A percentile compares a stretch with the other conserved stretches of the same genome.
Evolutionary conservation across 768 basidiomycete species (phyloP).

Genomic region (Auriscalpium orientale): DNA sequence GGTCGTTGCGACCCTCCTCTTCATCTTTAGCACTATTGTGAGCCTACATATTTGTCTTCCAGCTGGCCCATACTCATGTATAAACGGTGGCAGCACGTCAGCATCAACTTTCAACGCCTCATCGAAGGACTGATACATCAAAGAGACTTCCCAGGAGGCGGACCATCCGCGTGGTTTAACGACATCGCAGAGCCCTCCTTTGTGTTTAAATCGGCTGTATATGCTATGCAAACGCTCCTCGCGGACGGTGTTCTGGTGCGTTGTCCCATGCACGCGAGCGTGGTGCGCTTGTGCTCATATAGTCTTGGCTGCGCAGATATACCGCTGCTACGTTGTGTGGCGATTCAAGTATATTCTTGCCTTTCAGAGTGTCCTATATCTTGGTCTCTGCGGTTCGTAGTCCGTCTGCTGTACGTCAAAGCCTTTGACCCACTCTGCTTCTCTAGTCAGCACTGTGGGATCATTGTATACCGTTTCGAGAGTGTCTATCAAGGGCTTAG

Average conservation of each 20-base stretch:
- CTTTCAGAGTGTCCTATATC: not conserved
- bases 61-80: not conserved
- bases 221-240: not conserved
- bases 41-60: not conserved
- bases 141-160: not conserved
- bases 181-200: not conserved
- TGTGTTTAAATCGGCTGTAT: constrained; percentile 1
- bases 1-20: not conserved
- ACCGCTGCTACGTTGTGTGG: constrained; percentile 1
- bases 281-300: not conserved
- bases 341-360: not conserved
- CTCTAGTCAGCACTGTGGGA: no score
- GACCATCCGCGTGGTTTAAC: not conserved
- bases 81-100: not conserved
- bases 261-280: not conserved
- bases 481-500: not conserved
- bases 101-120: not conserved
- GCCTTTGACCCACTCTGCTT: no score
- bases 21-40: not conserved
- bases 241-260: not conserved
- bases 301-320: not conserved
- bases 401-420: no score
- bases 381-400: not conserved
- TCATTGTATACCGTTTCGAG: no score
- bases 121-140: not conserved